Percentiles rank a stretch among this genome's conserved stretches.
Evolutionary conservation across 2,329 filamentous ascomycete species (phyloP).

Genomic region (Fusarium chuoi): DNA sequence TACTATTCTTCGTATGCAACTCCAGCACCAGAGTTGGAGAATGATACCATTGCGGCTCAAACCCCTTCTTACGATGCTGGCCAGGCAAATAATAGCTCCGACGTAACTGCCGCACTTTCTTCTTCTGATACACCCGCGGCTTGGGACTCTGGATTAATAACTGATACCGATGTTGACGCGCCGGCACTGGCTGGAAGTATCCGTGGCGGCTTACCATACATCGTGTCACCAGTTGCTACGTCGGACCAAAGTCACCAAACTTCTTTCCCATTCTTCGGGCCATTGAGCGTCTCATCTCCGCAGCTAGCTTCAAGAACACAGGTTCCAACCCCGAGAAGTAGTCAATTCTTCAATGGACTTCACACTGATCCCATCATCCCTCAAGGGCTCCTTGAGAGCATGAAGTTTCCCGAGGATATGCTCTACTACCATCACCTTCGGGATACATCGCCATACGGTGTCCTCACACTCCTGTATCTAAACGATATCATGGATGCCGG

Average conservation of each 20-base stretch:
- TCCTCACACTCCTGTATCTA: slow-evolving; percentile 15
- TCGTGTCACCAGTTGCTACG: background rate
- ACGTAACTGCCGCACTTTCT: background rate
- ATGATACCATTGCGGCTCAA: background rate
- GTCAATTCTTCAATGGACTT: slow-evolving; percentile 4
- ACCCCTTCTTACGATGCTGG: background rate
- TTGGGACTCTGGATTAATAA: background rate
- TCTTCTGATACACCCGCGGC: background rate
- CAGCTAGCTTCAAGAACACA: background rate
- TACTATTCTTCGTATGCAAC: background rate
- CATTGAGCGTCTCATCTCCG: background rate
- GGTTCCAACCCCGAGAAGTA: background rate
- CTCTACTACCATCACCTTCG: slow-evolving; percentile 32
- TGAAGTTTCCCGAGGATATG: slow-evolving; percentile 32
- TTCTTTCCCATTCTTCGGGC: background rate
- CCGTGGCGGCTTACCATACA: background rate
- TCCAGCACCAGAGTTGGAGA: background rate
- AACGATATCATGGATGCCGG: slow-evolving; percentile 8
- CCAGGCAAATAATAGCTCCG: background rate
- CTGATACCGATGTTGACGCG: background rate
- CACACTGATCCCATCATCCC: slow-evolving; percentile 9
- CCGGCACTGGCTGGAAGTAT: background rate
- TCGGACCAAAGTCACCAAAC: background rate
- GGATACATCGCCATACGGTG: slow-evolving; percentile 13
- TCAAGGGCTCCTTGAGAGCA: slow-evolving; percentile 7